Conservation (phyloP, 345 rosid species). For the Odontarrhena argentea region DNA sequence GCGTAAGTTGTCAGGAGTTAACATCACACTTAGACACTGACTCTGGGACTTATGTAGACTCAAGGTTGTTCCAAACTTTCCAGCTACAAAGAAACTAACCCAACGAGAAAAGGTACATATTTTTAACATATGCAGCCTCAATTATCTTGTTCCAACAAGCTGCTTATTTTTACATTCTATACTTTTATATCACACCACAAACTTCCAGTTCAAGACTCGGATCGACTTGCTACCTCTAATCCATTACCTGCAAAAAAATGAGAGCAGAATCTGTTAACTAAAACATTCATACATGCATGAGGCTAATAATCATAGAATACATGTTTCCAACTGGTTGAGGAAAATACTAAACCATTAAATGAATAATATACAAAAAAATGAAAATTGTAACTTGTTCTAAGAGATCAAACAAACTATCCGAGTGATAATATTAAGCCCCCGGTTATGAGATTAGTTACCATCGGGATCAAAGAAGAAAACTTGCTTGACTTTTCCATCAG, state of each 20-base stretch:
- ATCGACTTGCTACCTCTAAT: constrained; percentile 75
- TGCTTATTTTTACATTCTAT: background rate
- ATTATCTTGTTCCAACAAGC: constrained; percentile 17
- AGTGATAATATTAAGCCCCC: background rate
- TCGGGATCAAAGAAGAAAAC: constrained; percentile 97
- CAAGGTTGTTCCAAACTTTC: constrained; percentile 28
- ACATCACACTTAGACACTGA: constrained; percentile 31
- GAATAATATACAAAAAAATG: background rate
- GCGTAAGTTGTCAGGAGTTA: constrained; percentile 24
- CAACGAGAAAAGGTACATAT: constrained; percentile 14
- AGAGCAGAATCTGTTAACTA: constrained; percentile 16
- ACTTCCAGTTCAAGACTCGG: constrained; percentile 36
- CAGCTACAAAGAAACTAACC: constrained; percentile 11
- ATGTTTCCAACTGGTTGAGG: background rate
- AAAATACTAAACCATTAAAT: background rate
- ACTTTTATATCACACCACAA: constrained; percentile 16
- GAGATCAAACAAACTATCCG: background rate
- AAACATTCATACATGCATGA: background rate
- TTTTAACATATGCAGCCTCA: constrained; percentile 32
- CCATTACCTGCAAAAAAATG: constrained; percentile 69
- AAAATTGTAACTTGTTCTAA: background rate
- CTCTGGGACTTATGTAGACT: background rate
- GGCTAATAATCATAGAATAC: background rate
- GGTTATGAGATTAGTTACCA: constrained; percentile 48
- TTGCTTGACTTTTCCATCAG: constrained; percentile 73